Percentiles rank a stretch among this genome's conserved stretches.
These are phyloP conservation scores for Lepiota brunneoincarnata DNA, from an alignment of 768 basidiomycete species.

Conservation along the genomic window DNA sequence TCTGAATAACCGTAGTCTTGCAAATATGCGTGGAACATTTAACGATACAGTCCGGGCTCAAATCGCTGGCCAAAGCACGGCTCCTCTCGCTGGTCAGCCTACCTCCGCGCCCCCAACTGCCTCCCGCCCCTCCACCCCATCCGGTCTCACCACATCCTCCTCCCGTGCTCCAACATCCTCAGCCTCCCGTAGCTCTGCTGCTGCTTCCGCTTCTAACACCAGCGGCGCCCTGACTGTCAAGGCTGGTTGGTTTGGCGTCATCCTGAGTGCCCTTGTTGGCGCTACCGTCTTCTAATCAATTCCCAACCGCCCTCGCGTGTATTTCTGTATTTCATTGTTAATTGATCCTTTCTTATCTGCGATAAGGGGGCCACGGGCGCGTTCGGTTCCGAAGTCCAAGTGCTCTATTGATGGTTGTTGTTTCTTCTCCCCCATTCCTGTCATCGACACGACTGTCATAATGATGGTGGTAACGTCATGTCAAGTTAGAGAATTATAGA, in stretches of 20 bases:
- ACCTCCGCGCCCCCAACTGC: conserved; percentile 22
- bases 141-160: conserved; percentile 15
- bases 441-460: no score
- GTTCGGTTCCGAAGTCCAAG: no score
- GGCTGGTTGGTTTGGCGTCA: conserved; percentile 31
- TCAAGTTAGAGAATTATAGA: no score
- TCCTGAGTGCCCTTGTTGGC: conserved; percentile 33
- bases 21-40: conserved; percentile 73
- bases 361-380: no score
- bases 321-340: background rate
- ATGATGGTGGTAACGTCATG: no score
- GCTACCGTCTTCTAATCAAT: conserved; percentile 32
- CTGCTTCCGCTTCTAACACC: conserved; percentile 16
- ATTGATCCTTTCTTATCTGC: background rate
- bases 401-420: no score
- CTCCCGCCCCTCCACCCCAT: conserved; percentile 17
- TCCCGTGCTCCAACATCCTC: conserved; percentile 20
- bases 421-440: no score
- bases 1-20: conserved; percentile 43
- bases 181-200: conserved; percentile 7
- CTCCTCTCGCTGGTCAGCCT: conserved; percentile 46
- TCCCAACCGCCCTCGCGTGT: background rate
- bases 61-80: conserved; percentile 60
- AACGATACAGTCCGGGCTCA: conserved; percentile 49
- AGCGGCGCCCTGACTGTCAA: conserved; percentile 23